Base-by-base conservation (phyloP, 2,329 filamentous ascomycete species). In the Chaetothyriales sp. region DNA sequence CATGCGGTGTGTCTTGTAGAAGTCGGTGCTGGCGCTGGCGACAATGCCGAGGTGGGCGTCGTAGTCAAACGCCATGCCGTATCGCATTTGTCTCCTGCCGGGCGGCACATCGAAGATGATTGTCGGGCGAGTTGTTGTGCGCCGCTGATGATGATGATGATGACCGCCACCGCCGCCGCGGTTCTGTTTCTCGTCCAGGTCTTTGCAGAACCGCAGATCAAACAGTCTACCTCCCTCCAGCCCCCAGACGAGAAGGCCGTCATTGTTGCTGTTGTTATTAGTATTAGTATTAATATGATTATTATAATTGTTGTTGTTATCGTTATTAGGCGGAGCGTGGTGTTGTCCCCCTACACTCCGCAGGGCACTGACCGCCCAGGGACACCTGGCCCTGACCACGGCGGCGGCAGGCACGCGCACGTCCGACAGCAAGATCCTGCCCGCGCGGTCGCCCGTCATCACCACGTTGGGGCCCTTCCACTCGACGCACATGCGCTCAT, bases 21-120 rank as follows among this genome's bases (percentile, higher is more conserved):
- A 20, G 45, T 55, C 54, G 2, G 54, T 55, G 7, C 49, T 50
- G 22, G 54, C 51, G 19, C 49, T 44, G 15, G 53, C 44, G n/a
- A 59, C 53, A 42, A 57, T 47, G 39, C 56, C 52, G 6, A 57
- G 43, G 18, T 57, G 53, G 2, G 50, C 53, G 18, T 59, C 57
- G 51, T 56, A 59, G 8, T 50, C 52, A 47, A 55, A 59, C 6
- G 49, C 55, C 10, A 56, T 32, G 3, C 50, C 49, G 49, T 53
- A 56, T n/a, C 46, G 22, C 7, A 51, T 51, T 39, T 55, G 51
- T 7, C 26, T 48, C 9, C 53, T 46, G 3, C 44, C 25, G 3
- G 8, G 15, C 15, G 47, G 26, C 19, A 58, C 43, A 32, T 53
- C 47, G 49, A 58, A 58, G 3, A 39, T 47, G 4, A 55, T 25